Conservation (phyloP, 1,284 basidiomycete species). For the Cutaneotrichosporon spelunceum region DNA sequence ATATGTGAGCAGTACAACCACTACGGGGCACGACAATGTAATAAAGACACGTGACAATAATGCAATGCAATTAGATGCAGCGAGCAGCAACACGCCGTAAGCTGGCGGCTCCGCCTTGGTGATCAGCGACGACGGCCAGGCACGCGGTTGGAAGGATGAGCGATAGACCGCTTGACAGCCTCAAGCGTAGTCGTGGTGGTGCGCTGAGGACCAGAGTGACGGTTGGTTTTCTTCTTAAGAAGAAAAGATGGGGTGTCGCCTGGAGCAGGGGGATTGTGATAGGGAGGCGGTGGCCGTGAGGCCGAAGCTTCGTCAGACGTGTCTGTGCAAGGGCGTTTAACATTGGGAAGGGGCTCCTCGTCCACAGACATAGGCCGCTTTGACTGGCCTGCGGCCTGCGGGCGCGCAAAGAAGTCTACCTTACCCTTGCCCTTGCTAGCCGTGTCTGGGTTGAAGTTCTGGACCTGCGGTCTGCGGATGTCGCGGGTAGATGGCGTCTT, state of each 20-base stretch:
- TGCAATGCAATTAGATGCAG: not conserved
- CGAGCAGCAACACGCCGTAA: not conserved
- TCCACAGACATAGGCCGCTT: not conserved
- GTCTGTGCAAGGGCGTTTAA: not conserved
- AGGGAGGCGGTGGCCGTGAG: not conserved
- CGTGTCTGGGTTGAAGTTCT: conserved; percentile 22
- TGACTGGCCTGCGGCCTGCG: not conserved
- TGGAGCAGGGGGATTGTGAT: not conserved
- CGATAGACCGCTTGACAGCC: not conserved
- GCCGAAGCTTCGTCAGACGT: not conserved
- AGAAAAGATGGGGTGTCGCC: not conserved
- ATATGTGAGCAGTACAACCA: not conserved
- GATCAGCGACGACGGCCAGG: not conserved
- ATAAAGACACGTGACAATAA: not conserved
- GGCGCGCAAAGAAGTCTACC: conserved; percentile 20
- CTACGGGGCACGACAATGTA: not conserved
- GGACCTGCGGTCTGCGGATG: conserved; percentile 18
- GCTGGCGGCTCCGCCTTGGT: not conserved
- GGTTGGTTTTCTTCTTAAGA: not conserved
- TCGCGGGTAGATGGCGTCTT: not conserved
- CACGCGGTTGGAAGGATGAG: not conserved
- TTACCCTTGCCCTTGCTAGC: not conserved
- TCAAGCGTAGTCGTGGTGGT: not conserved
- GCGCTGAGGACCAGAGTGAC: not conserved
- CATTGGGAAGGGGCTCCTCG: not conserved